Conservation (phyloP, 129 eudicot species). For the Saussurea involucrata region DNA sequence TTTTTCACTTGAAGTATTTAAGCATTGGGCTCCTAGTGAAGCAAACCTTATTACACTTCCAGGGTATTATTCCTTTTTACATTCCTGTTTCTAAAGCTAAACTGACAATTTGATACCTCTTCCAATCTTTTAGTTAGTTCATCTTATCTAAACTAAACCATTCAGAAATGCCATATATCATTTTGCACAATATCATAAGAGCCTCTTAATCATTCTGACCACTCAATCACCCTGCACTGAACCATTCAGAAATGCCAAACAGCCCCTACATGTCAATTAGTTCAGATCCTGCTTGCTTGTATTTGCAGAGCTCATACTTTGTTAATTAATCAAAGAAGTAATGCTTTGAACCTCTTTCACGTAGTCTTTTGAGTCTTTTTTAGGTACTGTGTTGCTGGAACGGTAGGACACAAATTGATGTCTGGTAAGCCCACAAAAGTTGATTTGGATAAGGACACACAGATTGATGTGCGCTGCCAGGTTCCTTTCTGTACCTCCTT, state of each 20-base stretch:
- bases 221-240: too few relatives aligned
- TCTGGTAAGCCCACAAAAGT: slow-evolving; percentile 67
- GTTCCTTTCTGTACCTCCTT: slow-evolving; percentile 21
- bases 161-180: too few relatives aligned
- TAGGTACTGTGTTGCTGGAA: slow-evolving; percentile 81
- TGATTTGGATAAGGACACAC: slow-evolving; percentile 55
- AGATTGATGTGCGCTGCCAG: slow-evolving; percentile 86
- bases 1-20: slow-evolving; percentile 89
- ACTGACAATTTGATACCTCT: neutral
- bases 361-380: neutral
- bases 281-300: neutral
- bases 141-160: neutral
- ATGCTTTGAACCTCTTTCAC: neutral
- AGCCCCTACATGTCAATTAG: neutral
- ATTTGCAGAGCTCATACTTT: neutral
- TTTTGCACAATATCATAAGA: too few relatives aligned
- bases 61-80: slow-evolving; percentile 40
- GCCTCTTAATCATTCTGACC: too few relatives aligned
- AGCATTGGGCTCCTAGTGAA: slow-evolving; percentile 92
- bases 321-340: neutral
- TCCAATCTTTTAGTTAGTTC: neutral
- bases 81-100: neutral
- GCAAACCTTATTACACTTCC: slow-evolving; percentile 76
- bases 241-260: too few relatives aligned
- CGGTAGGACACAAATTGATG: slow-evolving; percentile 75